Conservation (phyloP, 768 basidiomycete species). For the Coprinopsis sp. region DNA sequence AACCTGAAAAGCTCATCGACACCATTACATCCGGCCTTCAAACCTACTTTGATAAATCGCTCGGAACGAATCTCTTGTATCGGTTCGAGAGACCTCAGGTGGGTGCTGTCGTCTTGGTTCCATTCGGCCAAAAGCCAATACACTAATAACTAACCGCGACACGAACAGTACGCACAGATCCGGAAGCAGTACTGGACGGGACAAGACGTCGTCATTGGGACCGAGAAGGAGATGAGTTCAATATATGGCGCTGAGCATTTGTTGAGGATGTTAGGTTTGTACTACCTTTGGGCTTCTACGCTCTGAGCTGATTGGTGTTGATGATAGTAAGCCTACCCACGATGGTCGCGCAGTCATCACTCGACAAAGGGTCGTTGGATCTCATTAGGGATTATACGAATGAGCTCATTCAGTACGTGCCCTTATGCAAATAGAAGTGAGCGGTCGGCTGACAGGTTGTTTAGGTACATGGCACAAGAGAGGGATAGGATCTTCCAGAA, state of each 20-base stretch:
- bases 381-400: constrained; percentile 87
- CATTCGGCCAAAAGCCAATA: too few relatives aligned
- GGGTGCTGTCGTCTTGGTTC: too few relatives aligned
- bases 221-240: constrained; percentile 80
- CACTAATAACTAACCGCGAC: too few relatives aligned
- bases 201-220: constrained; percentile 55
- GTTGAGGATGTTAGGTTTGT: constrained; percentile 83
- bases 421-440: neutral
- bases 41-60: constrained; percentile 90
- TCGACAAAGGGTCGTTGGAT: constrained; percentile 82
- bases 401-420: constrained; percentile 71
- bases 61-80: constrained; percentile 87
- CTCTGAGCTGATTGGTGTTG: constrained; percentile 3
- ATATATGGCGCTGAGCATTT: constrained; percentile 96
- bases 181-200: constrained; percentile 72
- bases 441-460: neutral
- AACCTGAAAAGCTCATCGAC: constrained; percentile 64
- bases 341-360: constrained; percentile 84
- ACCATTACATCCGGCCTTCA: constrained; percentile 83
- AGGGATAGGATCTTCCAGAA: constrained; percentile 66
- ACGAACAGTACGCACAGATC: constrained; percentile 82
- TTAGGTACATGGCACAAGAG: constrained; percentile 77
- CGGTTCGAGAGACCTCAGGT: constrained; percentile 93
- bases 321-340: constrained; percentile 79
- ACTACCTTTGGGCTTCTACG: neutral